phyloP scores from a whole-genome alignment of 179 eudicot species.

The Silene noctiflora region DNA sequence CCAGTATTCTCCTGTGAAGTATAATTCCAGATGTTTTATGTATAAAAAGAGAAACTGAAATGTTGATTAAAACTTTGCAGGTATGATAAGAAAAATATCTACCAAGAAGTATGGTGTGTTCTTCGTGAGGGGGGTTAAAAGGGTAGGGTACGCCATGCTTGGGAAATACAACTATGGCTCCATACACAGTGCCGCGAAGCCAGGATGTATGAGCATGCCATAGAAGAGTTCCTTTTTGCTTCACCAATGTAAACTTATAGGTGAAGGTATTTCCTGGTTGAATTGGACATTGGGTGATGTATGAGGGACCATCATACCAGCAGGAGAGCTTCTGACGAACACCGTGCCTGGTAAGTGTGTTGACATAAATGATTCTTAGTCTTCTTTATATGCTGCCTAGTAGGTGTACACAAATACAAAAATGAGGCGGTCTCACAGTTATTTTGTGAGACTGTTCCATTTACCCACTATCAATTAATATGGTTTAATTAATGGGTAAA shows the following conservation, averaged over 20 bases:
- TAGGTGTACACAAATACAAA: too few species aligned
- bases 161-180: slow-evolving; percentile 61
- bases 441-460: too few species aligned
- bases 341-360: slow-evolving; percentile 48
- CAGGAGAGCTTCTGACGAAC: slow-evolving; percentile 54
- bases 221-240: slow-evolving; percentile 64
- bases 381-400: background rate
- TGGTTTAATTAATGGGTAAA: too few species aligned
- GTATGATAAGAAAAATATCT: background rate
- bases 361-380: background rate
- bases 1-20: slow-evolving; percentile 57
- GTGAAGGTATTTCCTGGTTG: slow-evolving; percentile 57
- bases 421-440: too few species aligned
- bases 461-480: too few species aligned
- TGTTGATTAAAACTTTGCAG: background rate
- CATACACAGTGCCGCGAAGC: slow-evolving; percentile 69
- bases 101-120: slow-evolving; percentile 61
- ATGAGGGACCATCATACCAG: slow-evolving; percentile 67
- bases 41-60: slow-evolving; percentile 8
- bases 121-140: slow-evolving; percentile 51
- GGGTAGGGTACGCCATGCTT: slow-evolving; percentile 60
- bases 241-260: slow-evolving; percentile 49
- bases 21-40: slow-evolving; percentile 10
- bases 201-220: slow-evolving; percentile 79
- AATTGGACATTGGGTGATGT: slow-evolving; percentile 74